Conservation (phyloP, 2,329 filamentous ascomycete species). For the Lasiodiplodia sp. region DNA sequence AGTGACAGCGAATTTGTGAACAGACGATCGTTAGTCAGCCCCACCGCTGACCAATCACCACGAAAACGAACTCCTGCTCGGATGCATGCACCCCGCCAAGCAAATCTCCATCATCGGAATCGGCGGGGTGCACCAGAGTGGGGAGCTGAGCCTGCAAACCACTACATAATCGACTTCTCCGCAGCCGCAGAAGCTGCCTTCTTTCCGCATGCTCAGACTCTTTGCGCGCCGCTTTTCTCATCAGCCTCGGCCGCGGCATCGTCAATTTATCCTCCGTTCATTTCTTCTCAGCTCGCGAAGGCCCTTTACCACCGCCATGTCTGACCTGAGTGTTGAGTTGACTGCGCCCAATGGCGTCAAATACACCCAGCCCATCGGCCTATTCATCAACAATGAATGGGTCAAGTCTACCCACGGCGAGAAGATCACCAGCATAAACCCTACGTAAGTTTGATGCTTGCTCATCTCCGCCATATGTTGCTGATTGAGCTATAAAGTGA, state of each 20-base stretch:
- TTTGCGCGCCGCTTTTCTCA: constrained; percentile 2
- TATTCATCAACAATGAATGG: constrained; percentile 86
- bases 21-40: background rate
- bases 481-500: constrained; percentile 51
- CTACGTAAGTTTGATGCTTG: constrained; percentile 59
- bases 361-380: constrained; percentile 75
- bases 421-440: constrained; percentile 73
- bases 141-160: constrained; percentile 18
- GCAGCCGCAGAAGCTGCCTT: constrained; percentile 33
- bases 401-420: constrained; percentile 70
- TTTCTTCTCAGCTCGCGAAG: background rate
- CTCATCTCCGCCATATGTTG: background rate
- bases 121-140: constrained; percentile 37
- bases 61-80: background rate
- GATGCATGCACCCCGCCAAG: constrained; percentile 5
- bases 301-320: constrained; percentile 44
- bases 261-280: constrained; percentile 1
- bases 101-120: constrained; percentile 33
- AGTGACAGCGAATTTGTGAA: background rate
- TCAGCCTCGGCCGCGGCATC: background rate
- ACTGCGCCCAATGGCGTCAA: constrained; percentile 77
- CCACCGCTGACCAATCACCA: background rate
- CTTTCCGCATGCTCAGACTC: constrained; percentile 30
- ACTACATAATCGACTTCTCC: constrained; percentile 26
- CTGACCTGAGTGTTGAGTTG: constrained; percentile 64